Evolutionary conservation across 2,329 filamentous ascomycete genomes (phyloP).

Genomic region (Colletotrichum plurivorum): DNA sequence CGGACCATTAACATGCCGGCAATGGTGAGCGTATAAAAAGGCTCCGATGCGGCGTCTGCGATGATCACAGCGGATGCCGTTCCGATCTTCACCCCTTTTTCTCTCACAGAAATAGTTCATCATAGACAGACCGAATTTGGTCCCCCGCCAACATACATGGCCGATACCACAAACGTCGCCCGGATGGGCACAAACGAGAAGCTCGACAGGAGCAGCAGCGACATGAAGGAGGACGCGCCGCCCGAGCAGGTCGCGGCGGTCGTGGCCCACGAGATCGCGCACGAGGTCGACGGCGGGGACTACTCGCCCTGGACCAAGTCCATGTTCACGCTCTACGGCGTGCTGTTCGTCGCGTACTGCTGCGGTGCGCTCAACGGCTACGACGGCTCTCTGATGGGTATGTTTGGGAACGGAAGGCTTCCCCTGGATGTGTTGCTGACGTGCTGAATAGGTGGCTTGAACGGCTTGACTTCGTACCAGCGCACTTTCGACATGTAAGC

Average conservation of each 20-base stretch:
- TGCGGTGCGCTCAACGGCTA: slow-evolving; percentile 40
- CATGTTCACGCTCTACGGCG: slow-evolving; percentile 40
- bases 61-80: neutral
- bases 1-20: slow-evolving; percentile 8
- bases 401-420: neutral
- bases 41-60: neutral
- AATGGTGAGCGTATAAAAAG: slow-evolving; percentile 22
- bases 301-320: slow-evolving; percentile 43
- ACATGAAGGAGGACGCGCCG: slow-evolving; percentile 18
- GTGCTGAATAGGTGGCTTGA: slow-evolving; percentile 34
- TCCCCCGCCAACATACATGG: slow-evolving; percentile 27
- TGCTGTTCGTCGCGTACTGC: slow-evolving; percentile 41
- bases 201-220: slow-evolving; percentile 7
- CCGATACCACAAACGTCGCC: slow-evolving; percentile 5
- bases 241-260: slow-evolving; percentile 22
- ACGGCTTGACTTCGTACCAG: slow-evolving; percentile 47
- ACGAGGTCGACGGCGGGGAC: slow-evolving; percentile 33
- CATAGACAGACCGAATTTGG: neutral
- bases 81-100: neutral
- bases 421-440: neutral
- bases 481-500: slow-evolving; percentile 26
- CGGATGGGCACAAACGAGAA: slow-evolving; percentile 13
- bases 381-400: slow-evolving; percentile 29
- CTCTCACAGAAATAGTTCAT: neutral
- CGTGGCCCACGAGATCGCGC: slow-evolving; percentile 36